Conservation (phyloP, 1,284 basidiomycete species). For the Prillingera fragicola region DNA sequence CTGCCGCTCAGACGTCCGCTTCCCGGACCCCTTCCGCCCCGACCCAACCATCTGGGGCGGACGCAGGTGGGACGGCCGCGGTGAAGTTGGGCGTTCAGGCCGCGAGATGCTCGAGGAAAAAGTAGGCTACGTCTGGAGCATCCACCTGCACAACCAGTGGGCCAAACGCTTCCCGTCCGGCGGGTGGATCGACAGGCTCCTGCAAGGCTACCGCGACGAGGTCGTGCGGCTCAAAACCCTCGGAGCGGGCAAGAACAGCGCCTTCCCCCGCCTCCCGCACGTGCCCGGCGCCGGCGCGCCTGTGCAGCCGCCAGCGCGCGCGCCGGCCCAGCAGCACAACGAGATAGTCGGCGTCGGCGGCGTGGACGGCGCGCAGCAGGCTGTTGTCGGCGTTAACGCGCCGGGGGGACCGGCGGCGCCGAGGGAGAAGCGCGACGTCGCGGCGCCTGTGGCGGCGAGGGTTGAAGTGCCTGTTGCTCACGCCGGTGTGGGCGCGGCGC, state of each 20-base stretch:
- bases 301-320: too few relatives aligned
- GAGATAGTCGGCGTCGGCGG: too few relatives aligned
- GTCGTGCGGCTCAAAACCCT: conserved; percentile 15
- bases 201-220: conserved; percentile 57
- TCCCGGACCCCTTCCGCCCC: conserved; percentile 76
- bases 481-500: too few relatives aligned
- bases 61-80: conserved; percentile 62
- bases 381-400: too few relatives aligned
- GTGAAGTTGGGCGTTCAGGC: conserved; percentile 47
- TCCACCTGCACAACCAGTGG: conserved; percentile 94
- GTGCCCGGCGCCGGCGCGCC: too few relatives aligned
- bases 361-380: too few relatives aligned
- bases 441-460: too few relatives aligned
- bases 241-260: not conserved
- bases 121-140: conserved; percentile 68
- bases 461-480: too few relatives aligned
- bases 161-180: conserved; percentile 66
- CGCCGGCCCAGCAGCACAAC: too few relatives aligned
- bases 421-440: too few relatives aligned
- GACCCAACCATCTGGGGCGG: conserved; percentile 58
- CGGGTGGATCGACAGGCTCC: conserved; percentile 74
- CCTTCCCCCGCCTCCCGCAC: too few relatives aligned
- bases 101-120: conserved; percentile 55
- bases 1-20: conserved; percentile 79
- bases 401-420: too few relatives aligned